A percentile compares a stretch with the other conserved stretches of the same genome.
These are phyloP conservation scores for Rugosomyces carneus DNA, from an alignment of 1,284 basidiomycete species.

Conservation along the genomic window DNA sequence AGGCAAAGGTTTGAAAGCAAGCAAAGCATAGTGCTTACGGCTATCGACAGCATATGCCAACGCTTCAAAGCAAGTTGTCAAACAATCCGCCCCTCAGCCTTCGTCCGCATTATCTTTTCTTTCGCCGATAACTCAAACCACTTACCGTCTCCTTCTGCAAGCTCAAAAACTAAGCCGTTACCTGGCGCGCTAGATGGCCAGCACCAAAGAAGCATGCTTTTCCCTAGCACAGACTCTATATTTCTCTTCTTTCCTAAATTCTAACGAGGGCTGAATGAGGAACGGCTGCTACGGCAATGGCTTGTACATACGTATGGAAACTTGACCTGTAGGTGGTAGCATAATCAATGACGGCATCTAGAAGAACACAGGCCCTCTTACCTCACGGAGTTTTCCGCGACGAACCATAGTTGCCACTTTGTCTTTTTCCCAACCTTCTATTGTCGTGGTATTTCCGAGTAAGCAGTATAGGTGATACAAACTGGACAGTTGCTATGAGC, in stretches of 20 bases:
- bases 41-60: slow-evolving; percentile 1
- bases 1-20: neutral
- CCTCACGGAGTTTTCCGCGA: slow-evolving; percentile 81
- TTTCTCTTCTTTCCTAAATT: slow-evolving; percentile 75
- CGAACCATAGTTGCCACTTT: slow-evolving; percentile 83
- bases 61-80: neutral
- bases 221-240: slow-evolving; percentile 72
- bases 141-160: slow-evolving; percentile 74
- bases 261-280: slow-evolving; percentile 31
- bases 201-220: slow-evolving; percentile 75
- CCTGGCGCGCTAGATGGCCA: slow-evolving; percentile 66
- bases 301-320: slow-evolving; percentile 80
- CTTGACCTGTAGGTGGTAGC: slow-evolving; percentile 54
- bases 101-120: slow-evolving; percentile 11
- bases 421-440: slow-evolving; percentile 98
- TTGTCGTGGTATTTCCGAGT: slow-evolving; percentile 86
- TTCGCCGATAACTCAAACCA: slow-evolving; percentile 46
- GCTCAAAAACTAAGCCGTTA: slow-evolving; percentile 72
- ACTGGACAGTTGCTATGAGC: slow-evolving; percentile 29
- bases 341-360: neutral
- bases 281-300: neutral
- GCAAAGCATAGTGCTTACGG: slow-evolving; percentile 7
- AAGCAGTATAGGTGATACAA: slow-evolving; percentile 86
- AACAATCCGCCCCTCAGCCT: slow-evolving; percentile 9
- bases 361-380: slow-evolving; percentile 24